Base-by-base conservation (phyloP, 495 filamentous ascomycete species). In the Penicillium coprophilum region DNA sequence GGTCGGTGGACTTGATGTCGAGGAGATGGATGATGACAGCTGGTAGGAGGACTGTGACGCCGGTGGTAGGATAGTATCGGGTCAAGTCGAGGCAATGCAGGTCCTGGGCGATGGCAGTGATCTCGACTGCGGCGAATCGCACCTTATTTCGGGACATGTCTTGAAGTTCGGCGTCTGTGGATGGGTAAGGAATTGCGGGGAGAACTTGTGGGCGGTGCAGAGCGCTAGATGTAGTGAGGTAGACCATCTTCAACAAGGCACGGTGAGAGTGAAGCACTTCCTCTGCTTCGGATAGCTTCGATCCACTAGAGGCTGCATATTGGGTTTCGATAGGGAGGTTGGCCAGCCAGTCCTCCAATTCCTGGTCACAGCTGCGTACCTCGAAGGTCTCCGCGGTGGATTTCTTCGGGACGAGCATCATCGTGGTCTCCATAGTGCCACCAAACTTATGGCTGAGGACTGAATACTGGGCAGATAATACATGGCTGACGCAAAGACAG, bases 1-100 rank as follows among this genome's bases (percentile, higher is more conserved):
- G 81, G 55, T 89, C 82, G 41, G 80, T 86, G 38, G 85, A 87
- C 64, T 92, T 95, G 78, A 94, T 92, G 64, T 95, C 90, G 3
- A 96, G 82, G 19, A 96, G 78, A 64, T 96, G 90, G 52, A 95
- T 92, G 58, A 96, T 95, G 69, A 95, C 89, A 12, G 91, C 91
- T 3, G 91, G 91, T 5, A 96, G 82, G 11, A 96, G 82, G 10
- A 95, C 90, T 0, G 91, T 96, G 20, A 96, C 90, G 39, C 90
- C 91, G 1, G 89, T 91, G 0, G 91, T 94, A 10, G 91, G 91
- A 17, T 96, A 84, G 66, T 84, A 96, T 32, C 78, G 82, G 39
- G 89, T 90, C 4, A 96, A 77, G 57, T 85, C 77, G 30, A 85
- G 74, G 30, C 76, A 74, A 59, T 88, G 87, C 10, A 96, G 76